Evolutionary conservation across 2,329 filamentous ascomycete genomes (phyloP), one percentile per base, ranked within the genome.

Genomic region (Huntiella savannae): DNA sequence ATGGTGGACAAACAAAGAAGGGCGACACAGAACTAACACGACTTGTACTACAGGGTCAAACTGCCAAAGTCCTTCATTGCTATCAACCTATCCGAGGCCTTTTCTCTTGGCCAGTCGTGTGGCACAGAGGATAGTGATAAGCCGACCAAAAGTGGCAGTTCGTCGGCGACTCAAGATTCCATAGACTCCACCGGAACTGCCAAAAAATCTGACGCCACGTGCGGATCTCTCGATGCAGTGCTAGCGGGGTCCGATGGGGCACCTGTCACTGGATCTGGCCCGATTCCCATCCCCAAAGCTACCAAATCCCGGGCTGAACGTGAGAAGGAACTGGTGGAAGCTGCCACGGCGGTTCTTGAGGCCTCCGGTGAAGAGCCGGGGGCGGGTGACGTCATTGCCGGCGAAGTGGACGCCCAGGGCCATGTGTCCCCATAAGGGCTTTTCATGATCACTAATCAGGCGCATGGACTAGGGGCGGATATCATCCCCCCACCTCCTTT

Each of bases 61-160:
- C 57, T 79, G 10, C 75, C 75, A 45, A 78, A 78, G 61, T 76
- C 71, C 1, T 79, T 79, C 57, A 61, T 77, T 40, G 74, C 75
- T 3, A 71, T 79, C 51, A 79, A 78, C 54, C 59, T 79, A 7
- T 77, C 73, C 5, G 73, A 77, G 49, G 71, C 73, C 3, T 77
- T 77, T 52, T 69, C 66, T 0, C 75, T 75, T 52, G 71, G 75
- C 52, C 67, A 71, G 49, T 63, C 66, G 42, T 71, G 76, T 10
- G n/a, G 28, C 15, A 53, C 67, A 66, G 43, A 64, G 68, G 48
- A 63, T 28, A 13, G 19, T 16, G 7, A 13, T 34, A 16, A 43
- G 28, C 13, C 28, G 13, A 13, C n/a, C 8, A 13, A n/a, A n/a
- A 19, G 34, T 15, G 22, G 22, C 22, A 28, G 22, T 28, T 28